Evolutionary conservation across 2,329 filamentous ascomycete genomes (phyloP), one percentile per base, ranked within the genome.

Genomic region (Delphinella strobiligena): DNA sequence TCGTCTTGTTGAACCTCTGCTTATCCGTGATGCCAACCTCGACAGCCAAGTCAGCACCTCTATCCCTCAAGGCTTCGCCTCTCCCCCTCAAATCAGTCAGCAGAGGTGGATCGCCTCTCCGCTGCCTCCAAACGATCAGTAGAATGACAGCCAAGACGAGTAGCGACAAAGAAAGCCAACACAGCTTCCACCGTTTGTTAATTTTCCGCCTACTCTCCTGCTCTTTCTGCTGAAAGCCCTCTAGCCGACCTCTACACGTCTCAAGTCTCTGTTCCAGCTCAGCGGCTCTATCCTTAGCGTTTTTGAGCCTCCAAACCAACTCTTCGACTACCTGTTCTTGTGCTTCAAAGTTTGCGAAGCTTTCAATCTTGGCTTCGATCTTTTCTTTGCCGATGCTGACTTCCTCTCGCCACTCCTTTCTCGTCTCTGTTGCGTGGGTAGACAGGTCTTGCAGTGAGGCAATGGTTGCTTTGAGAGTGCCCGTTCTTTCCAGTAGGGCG

Each of bases 371-470:
- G 15, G 67, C 64, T 62, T 36, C 69, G 31, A 85, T 68, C 54
- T 93, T 85, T 52, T 80, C 81, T 52, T 95, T 85, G 19, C 94
- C 68, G 50, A 88, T 80, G 49, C 89, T 60, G 0, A 52, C 68
- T 37, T 83, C 78, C 14, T 60, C 58, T 42, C 71, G 62, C 51
- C 88, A 87, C 34, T 64, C 66, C 12, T 62, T 60, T 44, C 74
- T 71, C 7, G 80, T 65, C 37, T 73, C 66, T 39, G 67, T 69
- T 4, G 78, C 78, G 50, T 74, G 65, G 19, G 64, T 63, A 1
- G 79, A 75, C n/a, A 89, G 67, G 48, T 81, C 75, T 51, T 77
- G 78, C 19, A 89, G 63, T 2, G 71, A 71, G 4, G 66, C 57
- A 30, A 87, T 72, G 1, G 77, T 84, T 48, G 66, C 71, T 39